Evolutionary conservation across 352 stramenopile genomes (phyloP).

Genomic region (Phytophthora quininea): DNA sequence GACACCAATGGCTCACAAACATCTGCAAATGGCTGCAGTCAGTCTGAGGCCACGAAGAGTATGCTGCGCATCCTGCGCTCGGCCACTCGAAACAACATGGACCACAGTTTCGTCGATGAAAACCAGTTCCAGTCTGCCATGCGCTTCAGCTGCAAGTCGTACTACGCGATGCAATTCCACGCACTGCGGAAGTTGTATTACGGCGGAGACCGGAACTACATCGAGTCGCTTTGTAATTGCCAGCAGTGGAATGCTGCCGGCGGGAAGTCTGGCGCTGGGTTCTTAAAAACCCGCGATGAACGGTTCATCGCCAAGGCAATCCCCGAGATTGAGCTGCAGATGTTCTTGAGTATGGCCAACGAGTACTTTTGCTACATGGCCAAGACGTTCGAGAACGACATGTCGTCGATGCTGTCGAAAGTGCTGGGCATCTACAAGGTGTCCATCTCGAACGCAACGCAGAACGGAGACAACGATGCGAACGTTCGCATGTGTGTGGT

Average conservation of each 20-base stretch:
- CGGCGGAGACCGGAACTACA: conserved; percentile 83
- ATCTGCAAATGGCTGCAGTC: conserved; percentile 23
- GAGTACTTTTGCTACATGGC: conserved; percentile 92
- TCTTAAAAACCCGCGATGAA: conserved; percentile 87
- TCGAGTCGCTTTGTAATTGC: conserved; percentile 87
- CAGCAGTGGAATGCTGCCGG: conserved; percentile 86
- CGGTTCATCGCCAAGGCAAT: conserved; percentile 90
- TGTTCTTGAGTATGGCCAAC: conserved; percentile 91
- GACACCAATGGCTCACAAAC: conserved; percentile 39
- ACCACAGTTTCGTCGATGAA: conserved; percentile 87
- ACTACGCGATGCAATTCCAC: conserved; percentile 91
- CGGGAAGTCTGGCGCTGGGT: conserved; percentile 87
- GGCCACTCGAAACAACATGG: conserved; percentile 77
- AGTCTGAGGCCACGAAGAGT: conserved; percentile 35
- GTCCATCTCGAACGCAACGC: conserved; percentile 59
- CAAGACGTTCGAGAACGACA: conserved; percentile 85
- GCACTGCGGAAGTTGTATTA: conserved; percentile 85
- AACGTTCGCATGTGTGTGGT: conserved; percentile 84
- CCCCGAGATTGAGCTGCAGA: conserved; percentile 85
- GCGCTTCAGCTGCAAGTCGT: conserved; percentile 88
- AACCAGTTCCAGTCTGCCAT: conserved; percentile 84
- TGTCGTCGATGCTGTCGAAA: conserved; percentile 90
- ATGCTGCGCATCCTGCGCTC: conserved; percentile 79
- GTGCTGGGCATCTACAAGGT: conserved; percentile 90
- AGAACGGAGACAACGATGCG: conserved; percentile 62